These are phyloP conservation scores for Blastomyces percursus DNA, from an alignment of 2,329 filamentous ascomycete genomes.

Conservation along the genomic window DNA sequence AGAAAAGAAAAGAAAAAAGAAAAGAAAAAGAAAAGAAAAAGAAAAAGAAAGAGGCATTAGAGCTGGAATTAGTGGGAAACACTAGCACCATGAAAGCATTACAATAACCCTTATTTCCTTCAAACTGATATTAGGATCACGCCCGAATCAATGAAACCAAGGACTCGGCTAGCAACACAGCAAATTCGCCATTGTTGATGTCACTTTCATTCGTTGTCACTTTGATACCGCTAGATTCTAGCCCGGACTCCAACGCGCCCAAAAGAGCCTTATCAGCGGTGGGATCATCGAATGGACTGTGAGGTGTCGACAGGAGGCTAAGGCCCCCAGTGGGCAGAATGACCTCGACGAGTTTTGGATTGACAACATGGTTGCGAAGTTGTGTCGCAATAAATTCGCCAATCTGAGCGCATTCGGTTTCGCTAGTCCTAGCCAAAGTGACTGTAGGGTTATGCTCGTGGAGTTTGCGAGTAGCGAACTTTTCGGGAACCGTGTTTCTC, in stretches of 20 bases:
- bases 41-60: background rate
- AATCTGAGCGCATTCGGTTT: slow-evolving; percentile 47
- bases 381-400: slow-evolving; percentile 47
- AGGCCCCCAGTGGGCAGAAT: slow-evolving; percentile 51
- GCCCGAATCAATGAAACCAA: slow-evolving; percentile 15
- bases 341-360: slow-evolving; percentile 40
- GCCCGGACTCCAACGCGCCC: background rate
- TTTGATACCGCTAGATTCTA: background rate
- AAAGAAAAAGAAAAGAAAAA: too few relatives aligned
- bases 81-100: background rate
- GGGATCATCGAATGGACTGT: slow-evolving; percentile 43
- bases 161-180: slow-evolving; percentile 18
- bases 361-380: slow-evolving; percentile 33
- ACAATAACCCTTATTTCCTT: background rate
- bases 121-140: background rate
- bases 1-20: too few relatives aligned
- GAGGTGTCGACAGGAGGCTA: slow-evolving; percentile 48
- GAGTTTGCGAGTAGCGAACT: slow-evolving; percentile 42
- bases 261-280: slow-evolving; percentile 37
- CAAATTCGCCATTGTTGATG: slow-evolving; percentile 26
- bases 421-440: slow-evolving; percentile 54
- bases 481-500: slow-evolving; percentile 43
- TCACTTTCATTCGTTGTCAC: background rate
- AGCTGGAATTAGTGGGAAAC: background rate
- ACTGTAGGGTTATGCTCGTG: slow-evolving; percentile 56